phyloP scores from a whole-genome alignment of 139 green algal genomes.

The Ulvella scutata region DNA sequence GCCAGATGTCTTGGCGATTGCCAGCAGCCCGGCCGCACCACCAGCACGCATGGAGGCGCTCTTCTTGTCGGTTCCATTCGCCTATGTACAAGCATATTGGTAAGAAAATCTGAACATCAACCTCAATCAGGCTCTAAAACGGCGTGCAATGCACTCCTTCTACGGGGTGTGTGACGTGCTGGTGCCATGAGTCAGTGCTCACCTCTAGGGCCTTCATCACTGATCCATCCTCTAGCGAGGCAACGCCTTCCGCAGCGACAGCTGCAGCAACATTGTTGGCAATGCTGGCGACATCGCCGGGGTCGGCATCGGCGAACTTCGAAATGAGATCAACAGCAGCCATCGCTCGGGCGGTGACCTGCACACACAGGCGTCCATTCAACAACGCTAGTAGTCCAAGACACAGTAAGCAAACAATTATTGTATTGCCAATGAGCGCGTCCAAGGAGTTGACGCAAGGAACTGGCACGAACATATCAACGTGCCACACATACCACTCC shows the following conservation, averaged over 20 bases:
- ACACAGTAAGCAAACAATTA: too few species aligned
- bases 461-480: too few species aligned
- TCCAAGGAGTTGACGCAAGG: too few species aligned
- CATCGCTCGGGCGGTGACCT: not conserved
- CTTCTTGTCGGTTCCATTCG: slow-evolving; percentile 11
- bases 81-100: too few species aligned
- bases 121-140: too few species aligned
- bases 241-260: not conserved
- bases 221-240: not conserved
- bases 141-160: too few species aligned
- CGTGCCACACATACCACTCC: too few species aligned
- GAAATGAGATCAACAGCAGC: not conserved
- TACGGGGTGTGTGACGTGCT: too few species aligned
- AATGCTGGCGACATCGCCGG: not conserved
- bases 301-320: not conserved
- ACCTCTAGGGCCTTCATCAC: not conserved
- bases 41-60: slow-evolving; percentile 21
- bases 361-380: too few species aligned
- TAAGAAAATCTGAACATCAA: too few species aligned
- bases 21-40: slow-evolving; percentile 18
- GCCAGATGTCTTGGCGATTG: slow-evolving; percentile 21
- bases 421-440: too few species aligned
- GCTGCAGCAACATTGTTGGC: not conserved
- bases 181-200: not conserved
- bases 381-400: too few species aligned